Conservation (phyloP, 306 rosid genomes). For the Chamaecrista fasciculata region DNA sequence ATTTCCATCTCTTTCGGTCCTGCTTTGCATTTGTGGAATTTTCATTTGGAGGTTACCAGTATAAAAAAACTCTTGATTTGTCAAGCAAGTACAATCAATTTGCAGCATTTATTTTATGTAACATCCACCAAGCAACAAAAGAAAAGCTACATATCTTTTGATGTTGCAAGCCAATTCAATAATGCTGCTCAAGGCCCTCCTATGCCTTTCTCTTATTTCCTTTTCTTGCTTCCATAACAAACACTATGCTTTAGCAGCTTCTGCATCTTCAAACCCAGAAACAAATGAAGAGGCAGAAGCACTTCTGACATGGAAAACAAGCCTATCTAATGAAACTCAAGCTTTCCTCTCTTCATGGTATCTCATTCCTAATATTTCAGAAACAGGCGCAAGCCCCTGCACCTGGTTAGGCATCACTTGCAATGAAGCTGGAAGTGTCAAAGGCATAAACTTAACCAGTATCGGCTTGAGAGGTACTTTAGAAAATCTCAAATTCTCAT, state of each 20-base stretch:
- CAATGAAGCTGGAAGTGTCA: slow-evolving; percentile 16
- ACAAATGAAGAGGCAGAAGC: slow-evolving; percentile 23
- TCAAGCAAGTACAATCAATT: neutral
- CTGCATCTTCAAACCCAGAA: neutral
- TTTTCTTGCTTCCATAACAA: neutral
- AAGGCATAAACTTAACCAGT: slow-evolving; percentile 21
- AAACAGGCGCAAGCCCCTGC: slow-evolving; percentile 14
- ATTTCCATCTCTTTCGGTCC: too few relatives aligned
- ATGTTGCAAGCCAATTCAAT: neutral
- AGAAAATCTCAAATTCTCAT: slow-evolving; percentile 19
- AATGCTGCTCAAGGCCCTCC: neutral
- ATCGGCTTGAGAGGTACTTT: slow-evolving; percentile 35
- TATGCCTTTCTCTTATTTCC: neutral
- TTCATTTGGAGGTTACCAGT: neutral
- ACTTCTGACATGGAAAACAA: slow-evolving; percentile 33
- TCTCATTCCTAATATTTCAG: neutral
- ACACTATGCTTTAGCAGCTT: neutral
- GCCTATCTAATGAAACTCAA: slow-evolving; percentile 16
- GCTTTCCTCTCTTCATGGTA: slow-evolving; percentile 27
- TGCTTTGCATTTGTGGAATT: neutral
- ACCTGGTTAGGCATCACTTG: slow-evolving; percentile 31
- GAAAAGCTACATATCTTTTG: neutral
- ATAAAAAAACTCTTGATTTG: neutral
- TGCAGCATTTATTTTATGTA: neutral
- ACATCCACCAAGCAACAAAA: neutral